A percentile compares a stretch with the other conserved stretches of the same genome.
Evolutionary conservation across 1,284 basidiomycete genomes (phyloP).

Genomic region (Phlebopus sp.): DNA sequence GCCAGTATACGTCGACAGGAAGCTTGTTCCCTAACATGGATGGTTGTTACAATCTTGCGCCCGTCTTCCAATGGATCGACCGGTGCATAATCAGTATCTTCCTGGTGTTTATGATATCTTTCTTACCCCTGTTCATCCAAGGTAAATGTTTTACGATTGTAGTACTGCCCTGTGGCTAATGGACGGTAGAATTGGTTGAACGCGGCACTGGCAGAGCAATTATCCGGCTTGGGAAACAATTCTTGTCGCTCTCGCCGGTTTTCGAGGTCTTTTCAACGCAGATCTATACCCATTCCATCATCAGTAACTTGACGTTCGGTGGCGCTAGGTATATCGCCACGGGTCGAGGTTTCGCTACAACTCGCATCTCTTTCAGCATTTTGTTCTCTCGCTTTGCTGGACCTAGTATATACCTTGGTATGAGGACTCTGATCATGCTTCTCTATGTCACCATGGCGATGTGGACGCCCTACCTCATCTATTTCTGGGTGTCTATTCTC

Average conservation of each 20-base stretch:
- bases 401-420: slow-evolving; percentile 93
- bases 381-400: slow-evolving; percentile 95
- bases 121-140: slow-evolving; percentile 91
- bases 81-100: slow-evolving; percentile 95
- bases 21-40: slow-evolving; percentile 69
- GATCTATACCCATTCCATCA: slow-evolving; percentile 93
- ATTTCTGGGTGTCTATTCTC: slow-evolving; percentile 93
- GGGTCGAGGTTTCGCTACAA: slow-evolving; percentile 96
- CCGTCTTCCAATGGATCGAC: slow-evolving; percentile 91
- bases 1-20: slow-evolving; percentile 71
- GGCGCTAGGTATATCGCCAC: slow-evolving; percentile 98
- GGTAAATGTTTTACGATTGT: slow-evolving; percentile 43
- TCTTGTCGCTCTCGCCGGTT: slow-evolving; percentile 87
- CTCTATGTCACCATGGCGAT: slow-evolving; percentile 88
- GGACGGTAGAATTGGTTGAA: slow-evolving; percentile 77
- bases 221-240: slow-evolving; percentile 87
- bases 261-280: slow-evolving; percentile 97
- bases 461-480: slow-evolving; percentile 89
- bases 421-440: slow-evolving; percentile 86
- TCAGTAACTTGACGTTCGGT: slow-evolving; percentile 93
- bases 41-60: slow-evolving; percentile 91
- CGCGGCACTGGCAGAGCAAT: slow-evolving; percentile 88
- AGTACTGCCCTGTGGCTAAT: slow-evolving; percentile 8
- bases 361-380: slow-evolving; percentile 89
- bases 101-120: slow-evolving; percentile 94